Base-by-base conservation (phyloP, 2,329 filamentous ascomycete species). In the Apiospora marii region DNA sequence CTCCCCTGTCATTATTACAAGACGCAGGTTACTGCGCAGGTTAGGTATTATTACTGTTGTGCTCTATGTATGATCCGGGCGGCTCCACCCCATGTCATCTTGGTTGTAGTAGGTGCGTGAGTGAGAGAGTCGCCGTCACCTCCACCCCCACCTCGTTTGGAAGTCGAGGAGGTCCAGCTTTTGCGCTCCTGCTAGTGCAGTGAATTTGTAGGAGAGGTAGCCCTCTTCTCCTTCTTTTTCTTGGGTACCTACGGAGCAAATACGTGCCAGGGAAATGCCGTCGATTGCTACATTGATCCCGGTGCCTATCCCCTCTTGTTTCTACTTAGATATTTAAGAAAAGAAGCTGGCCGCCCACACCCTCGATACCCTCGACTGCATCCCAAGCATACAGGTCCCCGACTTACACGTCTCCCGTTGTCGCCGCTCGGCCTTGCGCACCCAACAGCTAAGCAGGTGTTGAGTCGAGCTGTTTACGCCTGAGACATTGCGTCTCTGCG, bases 111-210 rank as follows among this genome's bases (percentile, higher is more conserved):
- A 16, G 16, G 16, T 19, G 16, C 19, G 22, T 4, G 1, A 49
- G 48, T n/a, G 19, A n/a, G 22, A 49, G 48, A 24, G 7, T 19
- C 44, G 22, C 43, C 46, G 46, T 22, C 46, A 30, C 27, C 46
- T 48, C 22, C 46, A 49, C 46, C 46, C 16, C 53, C 53, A 58
- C 27, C 53, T 64, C 34, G 58, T 41, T 64, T 64, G 58, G 58
- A 41, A 41, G 13, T 58, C 51, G 30, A 34, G 22, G 58, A 64
- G 34, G 37, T 64, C 58, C 58, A n/a, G 58, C 58, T 64, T 61
- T 64, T n/a, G 58, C 34, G 53, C 34, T 64, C n/a, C 19, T 64
- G 53, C 58, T 41, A n/a, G 19, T 41, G 34, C 34, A 64, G 58
- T 64, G 30, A 64, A 64, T 64, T 64, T n/a, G 34, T n/a, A 22